These are phyloP conservation scores for Colletotrichum plurivorum DNA, from an alignment of 2,329 filamentous ascomycete genomes.

Conservation along the genomic window DNA sequence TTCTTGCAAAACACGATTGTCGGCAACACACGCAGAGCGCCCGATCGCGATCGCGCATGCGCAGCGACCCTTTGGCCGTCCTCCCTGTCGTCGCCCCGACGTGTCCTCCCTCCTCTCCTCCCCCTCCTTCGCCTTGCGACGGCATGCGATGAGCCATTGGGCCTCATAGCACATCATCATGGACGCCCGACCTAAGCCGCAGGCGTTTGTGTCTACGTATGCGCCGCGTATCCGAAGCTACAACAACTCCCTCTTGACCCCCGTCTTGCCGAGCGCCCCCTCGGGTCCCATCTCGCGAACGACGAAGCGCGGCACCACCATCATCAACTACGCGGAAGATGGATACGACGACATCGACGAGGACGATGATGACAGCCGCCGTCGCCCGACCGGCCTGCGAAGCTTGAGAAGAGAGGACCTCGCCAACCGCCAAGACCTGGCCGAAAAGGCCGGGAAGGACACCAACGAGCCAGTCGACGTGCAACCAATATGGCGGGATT, in stretches of 20 bases:
- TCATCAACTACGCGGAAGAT: slow-evolving; percentile 98
- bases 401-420: slow-evolving; percentile 82
- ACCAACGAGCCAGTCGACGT: slow-evolving; percentile 82
- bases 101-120: slow-evolving; percentile 1
- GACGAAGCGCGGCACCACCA: slow-evolving; percentile 96
- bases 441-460: slow-evolving; percentile 88
- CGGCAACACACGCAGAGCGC: neutral
- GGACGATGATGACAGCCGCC: slow-evolving; percentile 81
- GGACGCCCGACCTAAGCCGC: slow-evolving; percentile 71
- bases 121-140: slow-evolving; percentile 32
- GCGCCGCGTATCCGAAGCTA: slow-evolving; percentile 91
- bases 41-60: slow-evolving; percentile 21
- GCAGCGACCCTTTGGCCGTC: neutral
- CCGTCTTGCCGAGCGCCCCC: slow-evolving; percentile 80
- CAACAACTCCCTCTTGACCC: slow-evolving; percentile 91
- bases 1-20: neutral
- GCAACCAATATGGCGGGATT: slow-evolving; percentile 94
- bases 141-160: slow-evolving; percentile 39
- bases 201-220: slow-evolving; percentile 92
- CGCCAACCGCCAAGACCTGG: slow-evolving; percentile 73
- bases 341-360: slow-evolving; percentile 86
- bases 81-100: slow-evolving; percentile 5
- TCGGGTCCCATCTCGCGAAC: slow-evolving; percentile 80
- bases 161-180: slow-evolving; percentile 50
- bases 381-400: slow-evolving; percentile 86